phyloP scores from a whole-genome alignment of 106 monocot species.

The Platanthera zijinensis region DNA sequence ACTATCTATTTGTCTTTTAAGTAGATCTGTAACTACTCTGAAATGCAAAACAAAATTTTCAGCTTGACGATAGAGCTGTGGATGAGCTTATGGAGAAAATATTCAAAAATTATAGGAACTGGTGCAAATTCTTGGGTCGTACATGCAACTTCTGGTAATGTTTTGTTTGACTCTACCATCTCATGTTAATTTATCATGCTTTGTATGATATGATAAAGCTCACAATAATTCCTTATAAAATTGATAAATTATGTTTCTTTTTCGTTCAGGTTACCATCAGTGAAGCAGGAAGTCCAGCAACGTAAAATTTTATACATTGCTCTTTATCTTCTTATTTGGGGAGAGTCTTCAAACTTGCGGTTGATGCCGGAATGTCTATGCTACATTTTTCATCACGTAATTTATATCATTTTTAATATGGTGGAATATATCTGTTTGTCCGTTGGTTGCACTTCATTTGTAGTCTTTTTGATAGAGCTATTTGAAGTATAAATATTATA shows the following conservation, averaged over 20 bases:
- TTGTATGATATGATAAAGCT: background rate
- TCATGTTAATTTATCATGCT: background rate
- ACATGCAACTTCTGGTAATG: slow-evolving; percentile 57
- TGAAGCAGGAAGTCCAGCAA: slow-evolving; percentile 72
- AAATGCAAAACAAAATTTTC: slow-evolving; percentile 5
- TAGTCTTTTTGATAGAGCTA: background rate
- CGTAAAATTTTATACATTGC: slow-evolving; percentile 67
- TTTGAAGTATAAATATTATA: background rate
- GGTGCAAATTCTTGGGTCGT: slow-evolving; percentile 71
- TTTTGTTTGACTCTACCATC: slow-evolving; percentile 2
- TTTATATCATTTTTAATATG: background rate
- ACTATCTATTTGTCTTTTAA: background rate
- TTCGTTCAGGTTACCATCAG: slow-evolving; percentile 52
- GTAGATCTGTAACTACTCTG: background rate
- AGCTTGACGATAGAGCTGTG: slow-evolving; percentile 80
- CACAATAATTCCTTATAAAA: background rate
- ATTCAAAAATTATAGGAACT: slow-evolving; percentile 58
- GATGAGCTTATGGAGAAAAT: slow-evolving; percentile 54
- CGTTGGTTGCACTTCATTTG: background rate
- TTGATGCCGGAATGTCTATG: slow-evolving; percentile 82
- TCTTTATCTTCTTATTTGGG: slow-evolving; percentile 89
- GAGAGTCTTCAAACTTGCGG: slow-evolving; percentile 77
- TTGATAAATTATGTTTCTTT: background rate
- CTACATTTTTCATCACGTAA: slow-evolving; percentile 87
- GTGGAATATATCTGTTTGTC: background rate